phyloP scores from a whole-genome alignment of 2,329 filamentous ascomycete genomes.

The Fusarium sp. region DNA sequence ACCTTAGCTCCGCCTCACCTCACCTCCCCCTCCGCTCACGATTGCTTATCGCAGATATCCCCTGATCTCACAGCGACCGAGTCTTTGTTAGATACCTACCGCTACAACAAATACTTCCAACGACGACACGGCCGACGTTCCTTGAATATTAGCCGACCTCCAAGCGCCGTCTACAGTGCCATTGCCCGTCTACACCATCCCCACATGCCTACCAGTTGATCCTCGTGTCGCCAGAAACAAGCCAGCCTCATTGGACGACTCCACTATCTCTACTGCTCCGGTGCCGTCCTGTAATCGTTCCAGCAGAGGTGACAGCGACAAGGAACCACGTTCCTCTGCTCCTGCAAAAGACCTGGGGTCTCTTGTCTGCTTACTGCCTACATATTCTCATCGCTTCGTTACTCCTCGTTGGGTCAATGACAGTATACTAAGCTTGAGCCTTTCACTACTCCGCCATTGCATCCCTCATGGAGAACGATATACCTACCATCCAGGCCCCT shows the following conservation, averaged over 20 bases:
- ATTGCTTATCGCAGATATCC: conserved; percentile 35
- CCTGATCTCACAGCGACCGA: conserved; percentile 6
- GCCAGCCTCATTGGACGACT: conserved; percentile 46
- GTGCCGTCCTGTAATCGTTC: conserved; percentile 37
- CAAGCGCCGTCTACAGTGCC: conserved; percentile 43
- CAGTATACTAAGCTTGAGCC: conserved; percentile 40
- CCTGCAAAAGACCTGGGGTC: conserved; percentile 23
- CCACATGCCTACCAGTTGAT: conserved; percentile 46
- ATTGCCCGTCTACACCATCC: conserved; percentile 41
- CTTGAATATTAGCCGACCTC: conserved; percentile 32
- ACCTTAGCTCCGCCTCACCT: conserved; percentile 30
- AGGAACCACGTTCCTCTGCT: conserved; percentile 27
- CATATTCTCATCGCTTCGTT: conserved; percentile 19
- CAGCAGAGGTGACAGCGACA: conserved; percentile 29
- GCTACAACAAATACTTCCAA: conserved; percentile 11
- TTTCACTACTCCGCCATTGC: conserved; percentile 32
- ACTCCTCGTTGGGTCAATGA: conserved; percentile 46
- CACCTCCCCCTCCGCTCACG: conserved; percentile 35
- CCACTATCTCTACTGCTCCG: conserved; percentile 42
- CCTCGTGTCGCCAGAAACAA: conserved; percentile 45
- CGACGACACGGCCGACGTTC: conserved; percentile 19
- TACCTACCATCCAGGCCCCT: conserved; percentile 51
- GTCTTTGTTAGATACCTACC: conserved; percentile 11
- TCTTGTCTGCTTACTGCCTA: conserved; percentile 29
- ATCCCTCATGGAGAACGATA: conserved; percentile 59